Conservation (phyloP, 129 eudicot species). For the Pseudognaphalium luteoalbum region DNA sequence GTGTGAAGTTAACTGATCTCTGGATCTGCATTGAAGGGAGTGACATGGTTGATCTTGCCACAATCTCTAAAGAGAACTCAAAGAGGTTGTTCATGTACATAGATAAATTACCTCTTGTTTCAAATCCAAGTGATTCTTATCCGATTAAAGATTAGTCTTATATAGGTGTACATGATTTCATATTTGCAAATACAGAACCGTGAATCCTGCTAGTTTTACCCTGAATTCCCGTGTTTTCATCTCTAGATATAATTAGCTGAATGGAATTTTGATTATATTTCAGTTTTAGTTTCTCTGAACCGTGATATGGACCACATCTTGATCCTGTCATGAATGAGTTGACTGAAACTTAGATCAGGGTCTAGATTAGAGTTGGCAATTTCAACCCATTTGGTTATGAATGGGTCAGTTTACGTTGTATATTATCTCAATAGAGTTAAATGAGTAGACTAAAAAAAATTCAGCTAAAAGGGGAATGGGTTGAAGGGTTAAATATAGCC, state of each 20-base stretch:
- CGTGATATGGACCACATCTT: neutral
- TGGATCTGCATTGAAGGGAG: constrained; percentile 51
- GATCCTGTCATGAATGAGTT: neutral
- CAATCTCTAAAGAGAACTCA: constrained; percentile 48
- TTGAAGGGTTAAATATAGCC: neutral
- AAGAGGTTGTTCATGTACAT: constrained; percentile 61
- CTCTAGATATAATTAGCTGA: neutral
- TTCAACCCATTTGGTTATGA: neutral
- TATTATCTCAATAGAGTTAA: neutral
- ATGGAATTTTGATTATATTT: constrained; percentile 7
- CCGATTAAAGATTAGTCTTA: constrained; percentile 3
- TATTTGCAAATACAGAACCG: constrained; percentile 11
- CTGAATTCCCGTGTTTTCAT: constrained; percentile 9
- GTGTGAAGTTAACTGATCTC: constrained; percentile 59
- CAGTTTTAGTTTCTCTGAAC: constrained; percentile 18
- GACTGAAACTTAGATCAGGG: neutral
- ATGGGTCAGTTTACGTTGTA: neutral
- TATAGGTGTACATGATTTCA: constrained; percentile 20
- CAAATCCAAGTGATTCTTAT: constrained; percentile 15
- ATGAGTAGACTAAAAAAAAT: neutral
- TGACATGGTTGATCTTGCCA: constrained; percentile 44
- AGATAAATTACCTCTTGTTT: constrained; percentile 51
- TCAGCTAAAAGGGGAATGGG: neutral
- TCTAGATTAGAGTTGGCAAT: neutral
- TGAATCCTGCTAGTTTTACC: constrained; percentile 23